Percentiles rank a stretch among this genome's conserved stretches.
phyloP scores from a whole-genome alignment of 176 grass and related monocot species.

The Oryza officinalis region DNA sequence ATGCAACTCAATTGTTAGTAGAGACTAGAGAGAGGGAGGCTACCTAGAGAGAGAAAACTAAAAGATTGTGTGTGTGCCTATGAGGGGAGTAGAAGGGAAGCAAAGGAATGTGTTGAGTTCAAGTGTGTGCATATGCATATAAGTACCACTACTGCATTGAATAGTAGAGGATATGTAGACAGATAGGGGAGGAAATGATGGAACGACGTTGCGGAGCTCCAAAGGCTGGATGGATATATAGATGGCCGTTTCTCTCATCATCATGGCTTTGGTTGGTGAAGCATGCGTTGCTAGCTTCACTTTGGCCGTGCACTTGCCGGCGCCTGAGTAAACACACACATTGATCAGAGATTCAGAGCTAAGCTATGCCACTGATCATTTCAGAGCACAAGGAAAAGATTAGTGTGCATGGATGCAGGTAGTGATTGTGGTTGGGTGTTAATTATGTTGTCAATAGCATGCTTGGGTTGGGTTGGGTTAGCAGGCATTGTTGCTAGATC shows the following conservation, averaged over 20 bases:
- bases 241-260: slow-evolving; percentile 25
- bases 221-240: slow-evolving; percentile 20
- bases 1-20: slow-evolving; percentile 2
- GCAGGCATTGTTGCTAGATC: background rate
- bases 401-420: background rate
- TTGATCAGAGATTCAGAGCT: background rate
- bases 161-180: background rate
- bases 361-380: background rate
- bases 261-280: slow-evolving; percentile 10
- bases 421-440: background rate
- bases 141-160: background rate
- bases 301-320: slow-evolving; percentile 14
- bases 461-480: background rate
- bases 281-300: background rate
- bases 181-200: slow-evolving; percentile 17
- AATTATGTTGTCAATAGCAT: background rate
- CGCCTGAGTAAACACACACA: background rate
- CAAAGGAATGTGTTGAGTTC: slow-evolving; percentile 14
- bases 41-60: background rate
- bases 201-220: slow-evolving; percentile 34
- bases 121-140: background rate
- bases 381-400: background rate
- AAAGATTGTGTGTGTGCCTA: background rate
- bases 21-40: background rate
- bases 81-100: slow-evolving; percentile 60